Evolutionary conservation across 768 basidiomycete genomes (phyloP).

Genomic region (Lactarius evosmus): DNA sequence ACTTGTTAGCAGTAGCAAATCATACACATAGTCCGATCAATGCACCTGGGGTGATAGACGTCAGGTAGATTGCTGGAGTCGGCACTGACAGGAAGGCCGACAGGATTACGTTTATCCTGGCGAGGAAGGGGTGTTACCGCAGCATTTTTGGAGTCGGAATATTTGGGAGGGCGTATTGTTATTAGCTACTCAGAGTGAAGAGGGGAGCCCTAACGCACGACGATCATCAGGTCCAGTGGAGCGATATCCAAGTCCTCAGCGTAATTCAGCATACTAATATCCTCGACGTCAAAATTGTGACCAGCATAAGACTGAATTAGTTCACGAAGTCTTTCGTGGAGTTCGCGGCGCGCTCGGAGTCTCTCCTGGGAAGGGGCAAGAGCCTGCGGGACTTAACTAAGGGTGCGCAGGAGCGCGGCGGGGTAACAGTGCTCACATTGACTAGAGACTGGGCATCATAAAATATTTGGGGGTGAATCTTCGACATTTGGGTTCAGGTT

Average conservation of each 20-base stretch:
- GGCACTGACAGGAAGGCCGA: slow-evolving; percentile 11
- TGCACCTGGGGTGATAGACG: slow-evolving; percentile 24
- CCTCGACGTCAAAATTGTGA: slow-evolving; percentile 18
- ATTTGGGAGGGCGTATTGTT: not conserved
- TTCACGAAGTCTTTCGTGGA: slow-evolving; percentile 13
- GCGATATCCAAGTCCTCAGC: slow-evolving; percentile 22
- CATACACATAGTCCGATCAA: not conserved
- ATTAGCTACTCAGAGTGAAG: not conserved
- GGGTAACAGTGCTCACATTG: not conserved
- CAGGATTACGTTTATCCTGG: slow-evolving; percentile 5
- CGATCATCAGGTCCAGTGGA: slow-evolving; percentile 22
- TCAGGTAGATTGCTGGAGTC: slow-evolving; percentile 10
- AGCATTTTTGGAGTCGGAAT: not conserved
- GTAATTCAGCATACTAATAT: slow-evolving; percentile 21
- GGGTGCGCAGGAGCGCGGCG: not conserved
- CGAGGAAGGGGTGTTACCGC: not conserved
- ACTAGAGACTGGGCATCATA: slow-evolving; percentile 19
- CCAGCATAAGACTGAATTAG: slow-evolving; percentile 11
- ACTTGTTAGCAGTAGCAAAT: not conserved
- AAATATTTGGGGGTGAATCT: slow-evolving; percentile 15
- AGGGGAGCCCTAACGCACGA: slow-evolving; percentile 9
- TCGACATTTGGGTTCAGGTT: slow-evolving; percentile 2
- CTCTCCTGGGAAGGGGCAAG: slow-evolving; percentile 9
- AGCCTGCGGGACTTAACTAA: not conserved
- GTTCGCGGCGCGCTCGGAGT: slow-evolving; percentile 6